phyloP scores from a whole-genome alignment of 2,329 filamentous ascomycete genomes.

The Seiridium unicorne region DNA sequence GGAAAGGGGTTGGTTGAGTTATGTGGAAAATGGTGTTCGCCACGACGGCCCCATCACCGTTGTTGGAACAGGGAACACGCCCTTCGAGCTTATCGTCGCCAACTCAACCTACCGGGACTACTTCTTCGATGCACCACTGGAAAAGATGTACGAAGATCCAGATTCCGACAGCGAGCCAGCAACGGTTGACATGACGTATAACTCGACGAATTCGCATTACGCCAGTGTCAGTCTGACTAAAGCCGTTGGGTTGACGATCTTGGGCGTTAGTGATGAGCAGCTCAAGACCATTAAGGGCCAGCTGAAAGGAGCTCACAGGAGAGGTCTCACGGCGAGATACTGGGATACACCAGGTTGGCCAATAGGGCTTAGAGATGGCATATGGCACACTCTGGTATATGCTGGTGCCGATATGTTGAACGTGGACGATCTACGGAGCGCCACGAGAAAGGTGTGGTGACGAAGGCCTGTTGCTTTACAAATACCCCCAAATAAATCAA shows the following conservation, averaged over 20 bases:
- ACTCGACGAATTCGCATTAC: constrained; percentile 55
- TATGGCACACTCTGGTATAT: constrained; percentile 55
- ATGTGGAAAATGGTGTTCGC: constrained; percentile 48
- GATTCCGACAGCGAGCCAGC: constrained; percentile 15
- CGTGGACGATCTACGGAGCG: constrained; percentile 56
- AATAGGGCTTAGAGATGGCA: constrained; percentile 46
- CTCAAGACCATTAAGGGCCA: constrained; percentile 41
- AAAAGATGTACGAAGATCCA: constrained; percentile 34
- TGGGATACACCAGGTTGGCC: constrained; percentile 62
- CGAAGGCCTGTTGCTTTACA: no score
- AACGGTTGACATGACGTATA: constrained; percentile 30
- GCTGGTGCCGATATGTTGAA: constrained; percentile 62
- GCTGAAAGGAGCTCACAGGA: constrained; percentile 38
- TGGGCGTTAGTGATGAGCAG: constrained; percentile 37
- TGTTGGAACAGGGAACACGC: constrained; percentile 65
- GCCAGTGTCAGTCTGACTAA: constrained; percentile 52
- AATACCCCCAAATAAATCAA: no score
- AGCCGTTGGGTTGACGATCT: constrained; percentile 46
- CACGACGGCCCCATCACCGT: constrained; percentile 61
- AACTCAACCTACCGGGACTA: constrained; percentile 56
- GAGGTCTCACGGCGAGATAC: constrained; percentile 57
- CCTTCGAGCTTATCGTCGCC: constrained; percentile 52
- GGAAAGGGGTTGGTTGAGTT: constrained; percentile 54
- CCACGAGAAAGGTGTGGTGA: constrained; percentile 38
- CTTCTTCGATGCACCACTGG: constrained; percentile 66